phyloP scores from a whole-genome alignment of 2,329 filamentous ascomycete species.

The Beauveria sp. region DNA sequence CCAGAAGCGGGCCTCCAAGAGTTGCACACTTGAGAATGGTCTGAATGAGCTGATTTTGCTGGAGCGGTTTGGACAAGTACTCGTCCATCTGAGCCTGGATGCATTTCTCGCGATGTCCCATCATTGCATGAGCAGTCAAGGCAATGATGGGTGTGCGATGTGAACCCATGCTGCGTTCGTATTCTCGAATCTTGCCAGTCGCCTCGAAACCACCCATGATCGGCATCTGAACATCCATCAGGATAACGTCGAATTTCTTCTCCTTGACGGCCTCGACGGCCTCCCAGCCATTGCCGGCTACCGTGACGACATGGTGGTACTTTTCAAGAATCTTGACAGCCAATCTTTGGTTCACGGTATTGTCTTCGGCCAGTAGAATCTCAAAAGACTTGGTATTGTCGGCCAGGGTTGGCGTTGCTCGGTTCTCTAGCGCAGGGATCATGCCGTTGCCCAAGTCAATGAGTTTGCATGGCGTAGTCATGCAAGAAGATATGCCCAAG shows the following conservation, averaged over 20 bases:
- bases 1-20: constrained; percentile 72
- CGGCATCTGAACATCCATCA: constrained; percentile 99
- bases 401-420: constrained; percentile 81
- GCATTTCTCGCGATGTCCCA: constrained; percentile 95
- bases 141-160: constrained; percentile 92
- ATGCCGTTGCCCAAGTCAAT: constrained; percentile 95
- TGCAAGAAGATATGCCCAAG: constrained; percentile 95
- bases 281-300: constrained; percentile 91
- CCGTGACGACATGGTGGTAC: constrained; percentile 85
- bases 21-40: constrained; percentile 96
- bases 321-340: constrained; percentile 97
- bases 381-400: constrained; percentile 95
- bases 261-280: constrained; percentile 88
- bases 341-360: constrained; percentile 90
- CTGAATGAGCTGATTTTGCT: constrained; percentile 95
- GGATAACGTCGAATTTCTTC: constrained; percentile 88
- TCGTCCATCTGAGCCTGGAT: constrained; percentile 99
- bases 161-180: constrained; percentile 72
- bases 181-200: constrained; percentile 92
- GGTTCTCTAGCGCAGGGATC: constrained; percentile 88
- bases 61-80: constrained; percentile 91
- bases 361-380: constrained; percentile 92
- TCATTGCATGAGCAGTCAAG: constrained; percentile 95
- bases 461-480: constrained; percentile 91
- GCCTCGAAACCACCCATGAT: constrained; percentile 99